Conservation (phyloP, 208 protist species). For the Leishmania amazonensis region DNA sequence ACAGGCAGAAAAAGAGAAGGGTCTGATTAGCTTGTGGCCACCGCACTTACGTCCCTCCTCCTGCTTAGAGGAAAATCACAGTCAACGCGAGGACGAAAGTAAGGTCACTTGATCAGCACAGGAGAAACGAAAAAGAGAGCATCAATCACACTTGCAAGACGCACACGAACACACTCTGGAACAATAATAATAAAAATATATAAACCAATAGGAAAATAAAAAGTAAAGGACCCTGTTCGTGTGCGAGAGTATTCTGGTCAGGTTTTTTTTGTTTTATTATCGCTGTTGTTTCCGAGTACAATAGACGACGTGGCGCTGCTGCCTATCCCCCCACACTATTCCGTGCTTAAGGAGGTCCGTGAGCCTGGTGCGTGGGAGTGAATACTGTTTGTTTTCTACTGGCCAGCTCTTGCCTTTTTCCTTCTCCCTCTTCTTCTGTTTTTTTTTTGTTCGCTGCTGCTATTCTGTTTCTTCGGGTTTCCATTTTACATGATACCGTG, state of each 20-base stretch:
- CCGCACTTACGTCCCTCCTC: not conserved
- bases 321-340: not conserved
- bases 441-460: not conserved
- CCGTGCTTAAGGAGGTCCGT: not conserved
- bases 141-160: too few relatives aligned
- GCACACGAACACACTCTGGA: not conserved
- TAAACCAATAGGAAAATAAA: not conserved
- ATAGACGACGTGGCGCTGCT: not conserved
- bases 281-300: not conserved
- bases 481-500: not conserved
- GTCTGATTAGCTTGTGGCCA: not conserved
- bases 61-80: not conserved
- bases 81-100: not conserved
- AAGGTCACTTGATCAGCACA: not conserved
- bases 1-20: not conserved
- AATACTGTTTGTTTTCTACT: not conserved
- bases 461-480: not conserved
- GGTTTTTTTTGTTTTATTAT: not conserved
- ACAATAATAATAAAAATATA: not conserved
- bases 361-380: not conserved
- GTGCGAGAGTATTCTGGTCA: not conserved
- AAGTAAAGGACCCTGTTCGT: not conserved
- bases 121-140: not conserved
- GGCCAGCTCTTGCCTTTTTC: not conserved
- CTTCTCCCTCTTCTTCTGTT: not conserved